phyloP scores from a whole-genome alignment of 495 filamentous ascomycete genomes.

The Tetracladium marchalianum region DNA sequence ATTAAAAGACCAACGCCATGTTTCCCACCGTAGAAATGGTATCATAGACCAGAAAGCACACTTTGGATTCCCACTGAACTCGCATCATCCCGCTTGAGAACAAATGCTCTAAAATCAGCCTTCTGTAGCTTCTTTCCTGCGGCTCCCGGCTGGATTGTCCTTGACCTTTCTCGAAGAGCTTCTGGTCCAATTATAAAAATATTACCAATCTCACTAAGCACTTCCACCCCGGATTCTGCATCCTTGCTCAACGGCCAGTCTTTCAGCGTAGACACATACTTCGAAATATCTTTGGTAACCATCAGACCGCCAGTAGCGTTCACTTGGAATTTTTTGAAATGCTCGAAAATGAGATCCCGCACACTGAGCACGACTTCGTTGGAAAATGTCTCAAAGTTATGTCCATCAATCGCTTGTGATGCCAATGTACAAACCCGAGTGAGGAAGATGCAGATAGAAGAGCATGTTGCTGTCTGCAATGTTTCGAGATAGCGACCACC shows the following conservation, averaged over 20 bases:
- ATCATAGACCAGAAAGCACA: slow-evolving; percentile 43
- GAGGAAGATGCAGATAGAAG: slow-evolving; percentile 67
- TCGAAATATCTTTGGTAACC: slow-evolving; percentile 91
- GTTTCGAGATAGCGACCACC: slow-evolving; percentile 52
- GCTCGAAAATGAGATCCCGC: slow-evolving; percentile 69
- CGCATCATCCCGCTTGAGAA: slow-evolving; percentile 72
- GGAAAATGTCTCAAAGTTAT: slow-evolving; percentile 67
- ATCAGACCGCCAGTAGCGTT: slow-evolving; percentile 87
- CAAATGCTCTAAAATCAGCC: slow-evolving; percentile 74
- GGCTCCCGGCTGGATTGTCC: slow-evolving; percentile 43
- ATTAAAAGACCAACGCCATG: not conserved
- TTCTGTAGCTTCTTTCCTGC: slow-evolving; percentile 42
- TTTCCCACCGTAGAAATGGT: not conserved
- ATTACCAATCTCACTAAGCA: slow-evolving; percentile 88
- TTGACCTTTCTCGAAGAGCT: slow-evolving; percentile 64
- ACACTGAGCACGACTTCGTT: slow-evolving; percentile 79
- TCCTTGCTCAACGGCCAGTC: slow-evolving; percentile 69
- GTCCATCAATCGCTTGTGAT: slow-evolving; percentile 58
- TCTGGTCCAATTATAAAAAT: slow-evolving; percentile 91
- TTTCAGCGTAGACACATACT: slow-evolving; percentile 73
- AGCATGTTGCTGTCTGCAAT: slow-evolving; percentile 80
- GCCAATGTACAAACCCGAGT: slow-evolving; percentile 49
- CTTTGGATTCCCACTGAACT: slow-evolving; percentile 71
- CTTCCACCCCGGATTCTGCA: slow-evolving; percentile 63
- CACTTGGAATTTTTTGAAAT: slow-evolving; percentile 88